Conservation (phyloP, 129 eudicot species). For the Glebionis coronaria region DNA sequence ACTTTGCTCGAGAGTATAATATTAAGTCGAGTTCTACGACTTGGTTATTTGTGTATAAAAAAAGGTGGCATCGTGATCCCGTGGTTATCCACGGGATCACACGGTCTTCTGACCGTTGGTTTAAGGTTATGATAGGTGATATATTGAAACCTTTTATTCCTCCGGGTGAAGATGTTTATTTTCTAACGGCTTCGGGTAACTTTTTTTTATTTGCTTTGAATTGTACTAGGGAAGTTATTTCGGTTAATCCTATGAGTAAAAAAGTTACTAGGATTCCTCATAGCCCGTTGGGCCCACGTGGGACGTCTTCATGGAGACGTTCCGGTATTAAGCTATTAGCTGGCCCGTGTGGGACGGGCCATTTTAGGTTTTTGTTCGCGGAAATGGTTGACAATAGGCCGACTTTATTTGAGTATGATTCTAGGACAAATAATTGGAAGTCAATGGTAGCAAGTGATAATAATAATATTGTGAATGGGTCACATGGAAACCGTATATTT, state of each 20-base stretch:
- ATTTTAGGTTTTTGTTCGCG: slow-evolving; percentile 49
- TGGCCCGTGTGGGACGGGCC: slow-evolving; percentile 30
- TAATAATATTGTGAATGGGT: not conserved
- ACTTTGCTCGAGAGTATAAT: slow-evolving; percentile 46
- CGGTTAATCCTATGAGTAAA: slow-evolving; percentile 49
- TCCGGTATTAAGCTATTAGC: slow-evolving; percentile 60
- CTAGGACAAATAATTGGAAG: slow-evolving; percentile 44
- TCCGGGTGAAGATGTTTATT: slow-evolving; percentile 63
- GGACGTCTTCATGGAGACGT: slow-evolving; percentile 64
- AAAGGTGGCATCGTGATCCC: slow-evolving; percentile 61
- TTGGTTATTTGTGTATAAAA: slow-evolving; percentile 60
- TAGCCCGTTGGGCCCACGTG: slow-evolving; percentile 70
- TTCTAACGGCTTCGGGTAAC: slow-evolving; percentile 56
- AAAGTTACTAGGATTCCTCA: slow-evolving; percentile 47
- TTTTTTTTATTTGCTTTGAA: slow-evolving; percentile 58
- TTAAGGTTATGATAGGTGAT: slow-evolving; percentile 47
- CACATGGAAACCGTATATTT: slow-evolving; percentile 16
- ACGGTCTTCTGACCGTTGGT: slow-evolving; percentile 50
- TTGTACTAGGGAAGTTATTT: slow-evolving; percentile 50
- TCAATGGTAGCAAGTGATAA: slow-evolving; percentile 34
- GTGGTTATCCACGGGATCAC: slow-evolving; percentile 49
- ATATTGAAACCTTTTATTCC: slow-evolving; percentile 39
- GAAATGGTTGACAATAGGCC: slow-evolving; percentile 40
- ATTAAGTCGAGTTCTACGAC: slow-evolving; percentile 42
- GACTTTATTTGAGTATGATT: slow-evolving; percentile 48